phyloP scores from a whole-genome alignment of 768 basidiomycete species.

The Termitomyces sp. region DNA sequence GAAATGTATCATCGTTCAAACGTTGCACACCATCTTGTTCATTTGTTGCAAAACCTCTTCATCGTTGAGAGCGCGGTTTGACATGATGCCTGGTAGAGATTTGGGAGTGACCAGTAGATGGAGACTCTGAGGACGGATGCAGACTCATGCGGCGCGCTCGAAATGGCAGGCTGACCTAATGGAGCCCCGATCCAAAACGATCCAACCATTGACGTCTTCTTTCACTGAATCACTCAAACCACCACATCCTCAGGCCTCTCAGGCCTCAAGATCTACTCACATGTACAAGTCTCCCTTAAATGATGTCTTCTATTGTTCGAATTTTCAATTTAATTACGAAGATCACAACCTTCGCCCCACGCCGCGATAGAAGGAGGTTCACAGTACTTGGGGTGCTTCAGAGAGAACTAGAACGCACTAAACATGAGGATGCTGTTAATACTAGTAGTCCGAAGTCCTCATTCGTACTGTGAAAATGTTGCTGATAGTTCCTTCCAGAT shows the following conservation, averaged over 20 bases:
- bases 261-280: not conserved
- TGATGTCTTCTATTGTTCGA: not conserved
- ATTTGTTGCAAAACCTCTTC: conserved; percentile 95
- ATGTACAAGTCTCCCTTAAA: not conserved
- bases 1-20: conserved; percentile 2
- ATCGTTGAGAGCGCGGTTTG: conserved; percentile 82
- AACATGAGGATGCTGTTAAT: too few relatives aligned
- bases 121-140: not conserved
- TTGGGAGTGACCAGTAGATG: not conserved
- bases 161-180: conserved; percentile 2
- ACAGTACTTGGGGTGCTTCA: too few relatives aligned
- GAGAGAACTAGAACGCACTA: not conserved
- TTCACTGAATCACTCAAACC: not conserved
- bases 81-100: conserved; percentile 37
- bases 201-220: too few relatives aligned
- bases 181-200: too few relatives aligned
- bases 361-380: not conserved
- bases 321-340: not conserved
- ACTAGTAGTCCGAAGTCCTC: too few relatives aligned
- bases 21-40: conserved; percentile 89
- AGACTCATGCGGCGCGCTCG: not conserved
- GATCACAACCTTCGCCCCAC: too few relatives aligned
- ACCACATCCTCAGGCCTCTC: not conserved
- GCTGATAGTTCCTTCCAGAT: too few relatives aligned
- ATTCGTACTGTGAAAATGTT: too few relatives aligned